Percentiles rank a stretch among this genome's conserved stretches.
phyloP scores from a whole-genome alignment of 2,329 filamentous ascomycete species.

The Cladorrhinum sp. region DNA sequence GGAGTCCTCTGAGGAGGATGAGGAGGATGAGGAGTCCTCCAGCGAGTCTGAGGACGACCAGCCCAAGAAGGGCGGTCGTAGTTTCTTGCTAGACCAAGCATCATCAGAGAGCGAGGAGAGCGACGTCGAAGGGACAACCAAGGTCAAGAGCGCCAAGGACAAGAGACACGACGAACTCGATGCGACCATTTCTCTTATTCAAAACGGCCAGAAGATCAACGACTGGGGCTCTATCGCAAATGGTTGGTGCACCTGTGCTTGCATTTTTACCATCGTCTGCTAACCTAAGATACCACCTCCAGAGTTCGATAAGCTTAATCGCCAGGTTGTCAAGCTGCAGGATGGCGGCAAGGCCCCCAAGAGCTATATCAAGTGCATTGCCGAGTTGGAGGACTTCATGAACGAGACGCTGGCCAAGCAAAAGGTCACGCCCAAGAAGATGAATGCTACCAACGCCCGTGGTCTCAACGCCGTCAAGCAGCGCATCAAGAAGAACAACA shows the following conservation, averaged over 20 bases:
- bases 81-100: constrained; percentile 72
- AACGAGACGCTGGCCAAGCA: constrained; percentile 93
- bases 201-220: constrained; percentile 95
- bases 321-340: constrained; percentile 75
- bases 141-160: constrained; percentile 97
- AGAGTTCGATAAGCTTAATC: constrained; percentile 96
- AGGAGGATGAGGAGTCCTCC: constrained; percentile 50
- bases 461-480: constrained; percentile 97
- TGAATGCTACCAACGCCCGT: constrained; percentile 93
- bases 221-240: constrained; percentile 92
- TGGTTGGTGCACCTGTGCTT: constrained; percentile 57
- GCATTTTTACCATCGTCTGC: constrained; percentile 2
- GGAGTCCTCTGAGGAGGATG: constrained; percentile 51
- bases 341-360: constrained; percentile 79
- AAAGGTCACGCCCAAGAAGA: constrained; percentile 95
- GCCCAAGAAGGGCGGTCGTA: constrained; percentile 68
- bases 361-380: constrained; percentile 86
- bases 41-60: constrained; percentile 64
- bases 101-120: constrained; percentile 74
- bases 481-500: constrained; percentile 98
- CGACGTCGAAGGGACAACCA: constrained; percentile 78
- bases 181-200: constrained; percentile 81
- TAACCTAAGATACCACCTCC: constrained; percentile 22
- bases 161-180: constrained; percentile 95
- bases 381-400: constrained; percentile 91